Evolutionary conservation across 495 filamentous ascomycete species (phyloP).

Genomic region (Xylaria scruposa): DNA sequence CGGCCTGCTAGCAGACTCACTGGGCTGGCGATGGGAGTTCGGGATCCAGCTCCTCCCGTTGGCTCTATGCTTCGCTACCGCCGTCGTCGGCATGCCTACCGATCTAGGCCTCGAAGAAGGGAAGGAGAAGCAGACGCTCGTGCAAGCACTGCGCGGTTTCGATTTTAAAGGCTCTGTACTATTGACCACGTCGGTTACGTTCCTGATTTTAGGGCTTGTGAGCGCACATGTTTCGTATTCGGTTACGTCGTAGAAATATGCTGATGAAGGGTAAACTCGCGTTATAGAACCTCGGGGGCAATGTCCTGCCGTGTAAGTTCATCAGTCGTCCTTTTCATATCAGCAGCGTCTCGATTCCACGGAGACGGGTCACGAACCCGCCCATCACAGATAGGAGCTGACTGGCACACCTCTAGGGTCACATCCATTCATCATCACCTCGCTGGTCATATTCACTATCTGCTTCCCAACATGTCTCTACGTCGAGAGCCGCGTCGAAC

Average conservation of each 20-base stretch:
- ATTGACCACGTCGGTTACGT: slow-evolving; percentile 67
- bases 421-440: slow-evolving; percentile 71
- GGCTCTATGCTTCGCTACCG: slow-evolving; percentile 63
- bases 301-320: slow-evolving; percentile 64
- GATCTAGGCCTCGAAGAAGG: slow-evolving; percentile 64
- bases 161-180: slow-evolving; percentile 71
- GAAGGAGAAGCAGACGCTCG: slow-evolving; percentile 50
- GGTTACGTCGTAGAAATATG: neutral
- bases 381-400: neutral
- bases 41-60: slow-evolving; percentile 71
- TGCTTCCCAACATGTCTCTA: slow-evolving; percentile 65
- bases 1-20: slow-evolving; percentile 72
- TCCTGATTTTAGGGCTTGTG: slow-evolving; percentile 73
- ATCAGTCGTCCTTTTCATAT: neutral
- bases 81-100: slow-evolving; percentile 62
- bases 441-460: slow-evolving; percentile 63
- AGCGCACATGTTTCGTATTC: slow-evolving; percentile 26
- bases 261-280: neutral
- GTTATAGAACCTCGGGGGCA: slow-evolving; percentile 74
- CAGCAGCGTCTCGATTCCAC: neutral
- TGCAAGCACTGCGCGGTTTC: slow-evolving; percentile 67
- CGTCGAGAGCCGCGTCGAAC: slow-evolving; percentile 64
- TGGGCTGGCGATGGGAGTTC: slow-evolving; percentile 78
- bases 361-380: neutral
- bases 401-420: slow-evolving; percentile 50